Percentiles rank a stretch among this genome's conserved stretches.
Evolutionary conservation across 2,329 filamentous ascomycete genomes (phyloP).

Genomic region (Seiridium cupressi): DNA sequence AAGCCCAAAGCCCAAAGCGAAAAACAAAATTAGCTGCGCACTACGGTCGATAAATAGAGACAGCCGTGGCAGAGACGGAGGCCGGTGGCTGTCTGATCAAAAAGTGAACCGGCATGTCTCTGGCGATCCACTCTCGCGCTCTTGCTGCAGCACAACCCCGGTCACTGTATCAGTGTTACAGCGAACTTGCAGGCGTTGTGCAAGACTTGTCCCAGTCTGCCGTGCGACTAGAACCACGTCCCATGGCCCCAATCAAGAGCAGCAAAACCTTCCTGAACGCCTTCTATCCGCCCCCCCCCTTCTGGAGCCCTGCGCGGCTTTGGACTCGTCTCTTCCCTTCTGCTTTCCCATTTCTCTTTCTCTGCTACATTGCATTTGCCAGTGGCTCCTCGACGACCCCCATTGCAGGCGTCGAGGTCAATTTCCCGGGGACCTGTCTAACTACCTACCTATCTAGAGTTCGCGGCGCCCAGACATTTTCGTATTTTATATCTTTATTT

Average conservation of each 20-base stretch:
- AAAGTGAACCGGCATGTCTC: not conserved
- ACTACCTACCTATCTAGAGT: too few species aligned
- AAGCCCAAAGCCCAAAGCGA: not conserved
- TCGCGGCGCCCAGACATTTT: not conserved
- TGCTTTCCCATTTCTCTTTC: not conserved
- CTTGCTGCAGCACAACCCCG: not conserved
- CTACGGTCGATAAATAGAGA: not conserved
- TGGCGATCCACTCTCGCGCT: not conserved
- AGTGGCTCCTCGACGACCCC: not conserved
- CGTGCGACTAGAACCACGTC: constrained; percentile 4
- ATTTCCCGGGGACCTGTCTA: not conserved
- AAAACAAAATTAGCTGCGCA: not conserved
- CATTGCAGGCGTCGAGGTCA: not conserved
- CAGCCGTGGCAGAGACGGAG: not conserved
- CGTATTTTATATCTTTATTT: not conserved
- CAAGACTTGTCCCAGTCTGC: constrained; percentile 6
- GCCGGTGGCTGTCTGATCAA: not conserved
- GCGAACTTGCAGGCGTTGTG: constrained; percentile 3
- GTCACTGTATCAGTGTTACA: constrained; percentile 5
- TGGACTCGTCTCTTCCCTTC: not conserved
- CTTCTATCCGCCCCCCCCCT: not conserved
- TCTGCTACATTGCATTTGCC: not conserved
- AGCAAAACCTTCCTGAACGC: not conserved
- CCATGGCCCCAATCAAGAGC: not conserved
- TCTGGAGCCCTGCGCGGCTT: not conserved